These are phyloP conservation scores for Pleurotus giganteus DNA, from an alignment of 768 basidiomycete species.

Conservation along the genomic window DNA sequence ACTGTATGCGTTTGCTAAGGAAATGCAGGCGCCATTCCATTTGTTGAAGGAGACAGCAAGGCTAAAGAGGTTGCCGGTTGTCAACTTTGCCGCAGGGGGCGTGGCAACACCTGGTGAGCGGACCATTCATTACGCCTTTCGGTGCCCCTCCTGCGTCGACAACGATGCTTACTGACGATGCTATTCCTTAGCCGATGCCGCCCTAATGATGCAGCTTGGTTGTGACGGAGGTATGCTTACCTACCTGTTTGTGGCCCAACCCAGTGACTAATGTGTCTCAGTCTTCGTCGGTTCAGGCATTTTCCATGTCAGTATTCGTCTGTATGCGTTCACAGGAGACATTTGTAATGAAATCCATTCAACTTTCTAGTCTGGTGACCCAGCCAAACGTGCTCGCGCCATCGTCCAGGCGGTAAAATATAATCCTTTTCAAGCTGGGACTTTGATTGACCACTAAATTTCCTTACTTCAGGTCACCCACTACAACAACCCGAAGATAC, in stretches of 20 bases:
- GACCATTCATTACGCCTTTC: not conserved
- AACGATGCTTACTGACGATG: not conserved
- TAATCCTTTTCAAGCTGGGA: not conserved
- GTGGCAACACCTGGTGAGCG: conserved; percentile 82
- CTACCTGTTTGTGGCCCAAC: conserved; percentile 7
- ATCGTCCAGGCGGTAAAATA: conserved; percentile 88
- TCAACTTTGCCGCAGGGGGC: conserved; percentile 96
- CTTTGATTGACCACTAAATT: conserved; percentile 11
- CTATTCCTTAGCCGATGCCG: conserved; percentile 75
- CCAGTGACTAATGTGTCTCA: conserved; percentile 25
- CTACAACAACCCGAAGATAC: conserved; percentile 89
- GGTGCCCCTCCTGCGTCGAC: not conserved
- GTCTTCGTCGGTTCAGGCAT: conserved; percentile 99
- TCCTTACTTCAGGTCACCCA: conserved; percentile 69
- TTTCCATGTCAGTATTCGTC: conserved; percentile 68
- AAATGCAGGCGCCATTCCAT: conserved; percentile 91
- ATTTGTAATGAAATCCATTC: not conserved
- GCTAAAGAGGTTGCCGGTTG: conserved; percentile 89
- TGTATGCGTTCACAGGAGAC: not conserved
- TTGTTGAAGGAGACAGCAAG: conserved; percentile 95
- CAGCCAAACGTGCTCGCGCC: conserved; percentile 89
- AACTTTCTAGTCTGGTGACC: conserved; percentile 73
- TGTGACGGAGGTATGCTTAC: conserved; percentile 85
- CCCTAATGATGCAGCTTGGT: conserved; percentile 98
- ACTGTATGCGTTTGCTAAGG: conserved; percentile 89